Evolutionary conservation across 2,329 filamentous ascomycete species (phyloP), one percentile per base, ranked within the genome.

Genomic region (Fusarium guadeloupense): DNA sequence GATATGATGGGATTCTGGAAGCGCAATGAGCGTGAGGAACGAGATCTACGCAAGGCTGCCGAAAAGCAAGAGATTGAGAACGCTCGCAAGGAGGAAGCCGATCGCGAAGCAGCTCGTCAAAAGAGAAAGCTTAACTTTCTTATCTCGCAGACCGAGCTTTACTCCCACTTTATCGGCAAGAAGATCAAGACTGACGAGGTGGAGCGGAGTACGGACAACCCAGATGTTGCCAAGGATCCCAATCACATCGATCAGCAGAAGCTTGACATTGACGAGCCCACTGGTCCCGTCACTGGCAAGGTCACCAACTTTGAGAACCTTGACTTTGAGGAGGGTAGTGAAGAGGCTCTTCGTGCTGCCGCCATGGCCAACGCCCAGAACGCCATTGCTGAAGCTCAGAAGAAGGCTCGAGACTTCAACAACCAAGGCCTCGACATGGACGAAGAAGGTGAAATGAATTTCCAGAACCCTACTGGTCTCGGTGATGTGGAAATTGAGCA

Each of bases 1-100:
- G 95, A 99, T 78, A 99, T 99, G 95, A 95, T 97, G 85, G 88
- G 91, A 54, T 99, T 98, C 84, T 99, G 95, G 95, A 98, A 98
- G 79, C 90, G 94, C 53, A 99, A 99, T 75, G 95, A 99, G 76
- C 90, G 94, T 47, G 95, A 99, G 74, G 95, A 99, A 75, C 91
- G 95, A 58, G 95, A 99, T 75, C 82, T 96, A 64, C 89, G 95
- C 67, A 96, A 97, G 80, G 89, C 93, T 46, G 95, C 95, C 6
- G 95, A 99, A 81, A 92, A 90, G 75, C 93, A 97, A 75, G 95
- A 98, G 78, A 85, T 99, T 41, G 95, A 99, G 75, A 96, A 95
- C 71, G 95, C 95, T 16, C 93, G 95, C 77, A 96, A 94, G 78
- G 93, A 94, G 57, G 95, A 99, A 80, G 95, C 95, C 6, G 95